A percentile compares a stretch with the other conserved stretches of the same genome.
Conservation (phyloP, 2,329 filamentous ascomycete genomes). For the Thielaviopsis euricoi region DNA sequence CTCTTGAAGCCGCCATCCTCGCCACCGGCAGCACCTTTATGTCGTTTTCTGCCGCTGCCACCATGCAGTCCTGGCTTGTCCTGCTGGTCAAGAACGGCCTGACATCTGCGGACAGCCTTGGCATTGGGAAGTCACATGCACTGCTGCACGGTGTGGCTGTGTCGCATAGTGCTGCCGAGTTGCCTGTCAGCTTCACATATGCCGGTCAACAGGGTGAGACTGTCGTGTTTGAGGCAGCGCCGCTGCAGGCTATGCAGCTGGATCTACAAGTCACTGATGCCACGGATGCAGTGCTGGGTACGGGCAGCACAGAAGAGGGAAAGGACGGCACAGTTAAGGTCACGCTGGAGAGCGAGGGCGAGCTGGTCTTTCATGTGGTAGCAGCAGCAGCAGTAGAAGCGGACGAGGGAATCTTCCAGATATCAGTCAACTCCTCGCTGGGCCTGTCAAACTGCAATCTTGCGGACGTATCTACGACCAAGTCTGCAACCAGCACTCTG, state of each 20-base stretch:
- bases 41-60: slow-evolving; percentile 13
- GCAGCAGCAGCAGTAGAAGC: no score
- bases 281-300: not conserved
- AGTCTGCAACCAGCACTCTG: no score
- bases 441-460: no score
- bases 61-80: slow-evolving; percentile 13
- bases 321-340: no score
- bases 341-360: no score
- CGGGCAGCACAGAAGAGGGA: no score
- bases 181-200: slow-evolving; percentile 11
- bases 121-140: slow-evolving; percentile 2
- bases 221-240: slow-evolving; percentile 11
- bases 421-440: no score
- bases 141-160: slow-evolving; percentile 12
- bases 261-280: slow-evolving; percentile 10
- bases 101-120: slow-evolving; percentile 8
- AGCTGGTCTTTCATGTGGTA: no score
- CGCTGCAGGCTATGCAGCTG: slow-evolving; percentile 10
- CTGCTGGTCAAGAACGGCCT: slow-evolving; percentile 13
- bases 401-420: no score
- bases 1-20: slow-evolving; percentile 10
- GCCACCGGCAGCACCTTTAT: slow-evolving; percentile 13
- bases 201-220: slow-evolving; percentile 8
- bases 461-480: no score
- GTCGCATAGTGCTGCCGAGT: slow-evolving; percentile 9